Evolutionary conservation across 2,329 filamentous ascomycete genomes (phyloP), one percentile per base, ranked within the genome.

Genomic region (Alternaria infectoria): DNA sequence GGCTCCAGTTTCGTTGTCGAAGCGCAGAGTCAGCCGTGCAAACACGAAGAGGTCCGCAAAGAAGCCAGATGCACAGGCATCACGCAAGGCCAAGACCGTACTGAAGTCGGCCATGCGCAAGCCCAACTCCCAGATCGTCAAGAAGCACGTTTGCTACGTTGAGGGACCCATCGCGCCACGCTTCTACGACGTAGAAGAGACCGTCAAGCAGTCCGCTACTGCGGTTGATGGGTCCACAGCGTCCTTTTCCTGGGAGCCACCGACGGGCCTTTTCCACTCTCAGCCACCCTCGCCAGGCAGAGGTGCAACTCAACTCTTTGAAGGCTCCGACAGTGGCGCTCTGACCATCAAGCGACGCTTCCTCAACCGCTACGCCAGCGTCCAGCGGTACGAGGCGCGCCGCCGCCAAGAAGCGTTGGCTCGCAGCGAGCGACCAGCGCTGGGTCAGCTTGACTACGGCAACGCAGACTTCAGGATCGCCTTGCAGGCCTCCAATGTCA

Each of bases 371-470:
- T 66, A 59, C 57, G 64, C 59, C 28, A 57, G 62, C 30, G 63
- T 69, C 15, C 65, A 63, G 30, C 30, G 56, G 10, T 64, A 64
- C 45, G 65, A 68, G 43, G 26, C 45, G 51, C 63, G 49, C 15
- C 65, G 65, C 44, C 26, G 47, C 19, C 15, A 59, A 21, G 60
- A 59, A 9, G 32, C 30, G 17, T 17, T 57, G 17, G 57, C 49
- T 6, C 28, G 9, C 4, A 52, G 50, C 5, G 57, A 56, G 19
- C 17, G 23, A 6, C 36, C 40, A 13, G 40, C 32, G 2, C 49
- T 64, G 5, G 59, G 61, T 19, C 67, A 69, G 36, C 52, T 67
- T 5, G 57, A 65, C 26, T 69, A 69, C 40, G 67, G 67, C 25
- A 69, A 65, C 32, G 51, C 43, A 11, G 45, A 60, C 49, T 51